Percentiles rank a stretch among this genome's conserved stretches.
Evolutionary conservation across 2,329 filamentous ascomycete genomes (phyloP).

Genomic region (Aciculosporium take): DNA sequence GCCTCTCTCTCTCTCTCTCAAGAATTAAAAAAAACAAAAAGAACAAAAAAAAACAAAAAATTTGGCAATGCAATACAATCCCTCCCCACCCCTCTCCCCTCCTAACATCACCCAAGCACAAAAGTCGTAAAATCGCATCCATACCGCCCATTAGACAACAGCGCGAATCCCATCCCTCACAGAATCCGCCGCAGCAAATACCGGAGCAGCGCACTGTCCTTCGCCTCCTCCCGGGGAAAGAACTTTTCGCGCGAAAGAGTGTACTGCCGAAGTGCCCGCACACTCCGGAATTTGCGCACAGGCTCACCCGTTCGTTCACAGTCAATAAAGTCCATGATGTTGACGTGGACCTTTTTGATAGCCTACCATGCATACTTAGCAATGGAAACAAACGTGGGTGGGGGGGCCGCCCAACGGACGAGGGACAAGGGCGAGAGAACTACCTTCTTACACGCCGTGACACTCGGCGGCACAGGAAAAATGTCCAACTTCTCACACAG

Average conservation of each 20-base stretch:
- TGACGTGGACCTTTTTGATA: not conserved
- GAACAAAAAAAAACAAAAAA: no score
- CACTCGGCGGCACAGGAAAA: not conserved
- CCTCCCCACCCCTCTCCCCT: no score
- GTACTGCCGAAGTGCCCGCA: not conserved
- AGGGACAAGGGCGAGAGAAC: not conserved
- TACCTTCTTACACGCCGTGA: constrained; percentile 3
- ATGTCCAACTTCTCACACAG: constrained; percentile 2
- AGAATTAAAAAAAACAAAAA: no score
- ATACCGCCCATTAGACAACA: no score
- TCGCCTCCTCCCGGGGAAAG: not conserved
- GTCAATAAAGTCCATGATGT: constrained; percentile 5
- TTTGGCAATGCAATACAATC: no score
- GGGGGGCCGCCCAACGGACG: not conserved
- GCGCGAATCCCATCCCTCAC: not conserved
- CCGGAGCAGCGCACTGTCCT: not conserved
- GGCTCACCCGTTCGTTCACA: constrained; percentile 1
- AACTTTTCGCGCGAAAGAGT: not conserved
- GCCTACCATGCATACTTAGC: not conserved
- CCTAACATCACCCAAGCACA: no score
- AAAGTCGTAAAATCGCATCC: no score
- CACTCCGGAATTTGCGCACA: not conserved
- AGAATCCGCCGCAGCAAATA: not conserved
- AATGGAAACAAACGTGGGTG: not conserved
- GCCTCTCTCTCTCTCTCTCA: no score